Percentiles rank a stretch among this genome's conserved stretches.
phyloP scores from a whole-genome alignment of 495 filamentous ascomycete genomes.

The Rostrohypoxylon terebratum region DNA sequence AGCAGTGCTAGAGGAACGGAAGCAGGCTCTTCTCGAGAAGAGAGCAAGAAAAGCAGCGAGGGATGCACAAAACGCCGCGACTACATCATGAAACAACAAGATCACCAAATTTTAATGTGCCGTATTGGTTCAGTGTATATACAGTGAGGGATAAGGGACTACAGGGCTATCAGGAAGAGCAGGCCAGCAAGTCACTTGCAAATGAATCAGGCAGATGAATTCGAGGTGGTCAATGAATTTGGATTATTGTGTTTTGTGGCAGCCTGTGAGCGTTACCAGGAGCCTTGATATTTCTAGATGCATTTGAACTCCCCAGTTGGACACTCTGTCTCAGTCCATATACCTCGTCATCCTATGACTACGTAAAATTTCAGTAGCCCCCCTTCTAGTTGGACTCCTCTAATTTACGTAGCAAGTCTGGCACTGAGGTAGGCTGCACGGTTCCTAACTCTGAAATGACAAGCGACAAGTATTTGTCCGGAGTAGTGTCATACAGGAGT shows the following conservation, averaged over 20 bases:
- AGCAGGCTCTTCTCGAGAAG: conserved; percentile 86
- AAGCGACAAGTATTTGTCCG: conserved; percentile 86
- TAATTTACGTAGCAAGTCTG: conserved; percentile 62
- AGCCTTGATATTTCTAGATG: conserved; percentile 7
- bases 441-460: conserved; percentile 92
- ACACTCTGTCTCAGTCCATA: conserved; percentile 9
- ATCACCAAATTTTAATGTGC: not conserved
- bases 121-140: conserved; percentile 39
- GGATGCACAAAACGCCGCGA: conserved; percentile 56
- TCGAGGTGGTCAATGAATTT: conserved; percentile 18
- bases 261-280: conserved; percentile 1
- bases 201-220: conserved; percentile 1
- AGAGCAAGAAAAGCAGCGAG: conserved; percentile 77
- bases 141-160: conserved; percentile 27
- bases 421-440: conserved; percentile 85
- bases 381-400: conserved; percentile 59
- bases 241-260: conserved; percentile 6
- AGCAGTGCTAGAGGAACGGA: conserved; percentile 77
- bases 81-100: conserved; percentile 35
- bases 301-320: conserved; percentile 5
- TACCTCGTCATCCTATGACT: conserved; percentile 23
- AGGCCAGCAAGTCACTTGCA: conserved; percentile 23
- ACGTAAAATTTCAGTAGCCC: conserved; percentile 31
- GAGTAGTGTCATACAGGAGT: conserved; percentile 93
- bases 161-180: conserved; percentile 20